phyloP scores from a whole-genome alignment of 2,329 filamentous ascomycete genomes.

The Bertia moriformis region DNA sequence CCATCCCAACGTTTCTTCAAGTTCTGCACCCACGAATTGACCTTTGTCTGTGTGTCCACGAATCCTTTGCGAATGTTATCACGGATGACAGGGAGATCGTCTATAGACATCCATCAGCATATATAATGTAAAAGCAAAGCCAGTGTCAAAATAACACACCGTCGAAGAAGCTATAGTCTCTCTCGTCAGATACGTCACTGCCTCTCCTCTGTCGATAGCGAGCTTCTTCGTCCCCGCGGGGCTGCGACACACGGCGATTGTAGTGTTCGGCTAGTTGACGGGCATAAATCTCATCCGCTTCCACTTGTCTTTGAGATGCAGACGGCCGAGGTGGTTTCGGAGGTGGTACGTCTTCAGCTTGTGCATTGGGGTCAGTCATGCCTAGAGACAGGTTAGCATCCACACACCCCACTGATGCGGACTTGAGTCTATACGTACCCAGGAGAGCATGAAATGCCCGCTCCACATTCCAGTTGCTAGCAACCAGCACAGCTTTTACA shows the following conservation, averaged over 20 bases:
- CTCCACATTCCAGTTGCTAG: constrained; percentile 77
- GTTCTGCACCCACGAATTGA: constrained; percentile 83
- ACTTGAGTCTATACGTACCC: too few species aligned
- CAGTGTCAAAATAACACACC: constrained; percentile 17
- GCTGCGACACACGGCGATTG: constrained; percentile 22
- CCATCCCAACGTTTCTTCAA: constrained; percentile 90
- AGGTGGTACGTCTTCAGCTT: constrained; percentile 48
- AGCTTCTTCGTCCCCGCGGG: background rate
- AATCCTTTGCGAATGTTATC: constrained; percentile 93
- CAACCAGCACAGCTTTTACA: constrained; percentile 73
- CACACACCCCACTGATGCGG: too few species aligned
- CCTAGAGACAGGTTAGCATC: constrained; percentile 30
- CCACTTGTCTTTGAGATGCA: constrained; percentile 56
- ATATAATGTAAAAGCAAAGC: background rate
- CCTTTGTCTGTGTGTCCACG: constrained; percentile 77
- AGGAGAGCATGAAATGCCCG: constrained; percentile 90
- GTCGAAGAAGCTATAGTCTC: constrained; percentile 82
- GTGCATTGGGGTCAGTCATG: constrained; percentile 67
- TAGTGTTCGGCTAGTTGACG: constrained; percentile 88
- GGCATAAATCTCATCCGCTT: constrained; percentile 81
- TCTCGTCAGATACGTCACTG: constrained; percentile 34
- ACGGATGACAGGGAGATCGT: constrained; percentile 83
- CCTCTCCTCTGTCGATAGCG: background rate
- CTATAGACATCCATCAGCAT: background rate
- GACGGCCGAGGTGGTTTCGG: constrained; percentile 67